Evolutionary conservation across 345 rosid genomes (phyloP).

Genomic region (Aethionema arabicum): DNA sequence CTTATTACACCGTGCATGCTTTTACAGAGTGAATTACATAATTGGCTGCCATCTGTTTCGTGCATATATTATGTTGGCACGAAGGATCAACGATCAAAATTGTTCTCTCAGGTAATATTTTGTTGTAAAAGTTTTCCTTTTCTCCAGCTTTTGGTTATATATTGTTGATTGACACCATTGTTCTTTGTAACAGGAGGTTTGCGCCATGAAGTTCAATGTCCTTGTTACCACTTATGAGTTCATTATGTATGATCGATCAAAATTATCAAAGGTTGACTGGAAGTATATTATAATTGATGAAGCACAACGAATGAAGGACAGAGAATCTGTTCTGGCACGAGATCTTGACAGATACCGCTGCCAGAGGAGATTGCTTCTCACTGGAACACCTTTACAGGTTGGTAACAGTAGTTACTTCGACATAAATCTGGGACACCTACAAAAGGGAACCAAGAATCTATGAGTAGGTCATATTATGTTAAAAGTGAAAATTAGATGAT

Average conservation of each 20-base stretch:
- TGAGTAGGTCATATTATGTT: constrained; percentile 17
- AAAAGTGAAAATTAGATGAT: neutral
- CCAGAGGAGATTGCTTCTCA: constrained; percentile 97
- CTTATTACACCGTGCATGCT: constrained; percentile 4
- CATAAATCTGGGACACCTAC: constrained; percentile 11
- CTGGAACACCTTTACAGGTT: constrained; percentile 99
- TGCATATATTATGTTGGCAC: constrained; percentile 95
- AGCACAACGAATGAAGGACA: constrained; percentile 99
- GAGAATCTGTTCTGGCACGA: constrained; percentile 99
- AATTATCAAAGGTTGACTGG: constrained; percentile 98
- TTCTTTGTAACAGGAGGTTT: constrained; percentile 69
- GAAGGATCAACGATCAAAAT: constrained; percentile 90
- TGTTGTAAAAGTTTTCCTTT: constrained; percentile 21
- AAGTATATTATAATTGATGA: constrained; percentile 97
- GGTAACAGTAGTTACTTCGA: constrained; percentile 36
- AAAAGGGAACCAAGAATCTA: constrained; percentile 19
- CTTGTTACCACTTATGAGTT: constrained; percentile 98
- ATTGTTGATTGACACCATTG: constrained; percentile 30
- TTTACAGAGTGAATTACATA: constrained; percentile 91
- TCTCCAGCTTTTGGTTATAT: constrained; percentile 10
- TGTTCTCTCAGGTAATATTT: constrained; percentile 84
- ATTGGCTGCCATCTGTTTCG: constrained; percentile 94
- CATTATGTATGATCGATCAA: constrained; percentile 97
- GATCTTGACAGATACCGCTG: constrained; percentile 99
- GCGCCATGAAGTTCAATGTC: constrained; percentile 94